A percentile compares a stretch with the other conserved stretches of the same genome.
phyloP scores from a whole-genome alignment of 805 yeast genomes.

The Torulaspora franciscae region DNA sequence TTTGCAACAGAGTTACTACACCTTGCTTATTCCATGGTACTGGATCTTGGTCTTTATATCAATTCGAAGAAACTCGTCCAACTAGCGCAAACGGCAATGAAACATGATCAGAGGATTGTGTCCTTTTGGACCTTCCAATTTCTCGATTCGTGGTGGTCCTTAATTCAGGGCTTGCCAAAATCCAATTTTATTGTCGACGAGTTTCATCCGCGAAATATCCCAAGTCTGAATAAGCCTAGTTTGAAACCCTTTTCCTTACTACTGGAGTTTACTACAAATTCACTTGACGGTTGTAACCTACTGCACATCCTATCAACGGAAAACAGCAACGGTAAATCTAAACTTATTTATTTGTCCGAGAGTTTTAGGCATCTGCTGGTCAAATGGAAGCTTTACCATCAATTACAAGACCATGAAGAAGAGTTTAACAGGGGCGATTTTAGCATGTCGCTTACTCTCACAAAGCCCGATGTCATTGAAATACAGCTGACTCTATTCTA shows the following conservation, averaged over 20 bases:
- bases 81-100: not conserved
- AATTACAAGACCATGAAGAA: constrained; percentile 24
- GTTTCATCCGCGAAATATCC: constrained; percentile 24
- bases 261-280: constrained; percentile 16
- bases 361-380: constrained; percentile 23
- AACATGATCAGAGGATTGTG: constrained; percentile 16
- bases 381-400: constrained; percentile 27
- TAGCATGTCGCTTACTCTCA: constrained; percentile 10
- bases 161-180: constrained; percentile 29
- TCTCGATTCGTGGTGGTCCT: constrained; percentile 31
- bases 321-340: constrained; percentile 10
- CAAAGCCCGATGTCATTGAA: constrained; percentile 27
- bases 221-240: constrained; percentile 17
- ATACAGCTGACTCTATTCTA: constrained; percentile 30
- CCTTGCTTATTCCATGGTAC: constrained; percentile 17
- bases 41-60: constrained; percentile 24
- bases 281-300: constrained; percentile 27
- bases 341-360: constrained; percentile 20
- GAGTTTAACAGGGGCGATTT: constrained; percentile 4
- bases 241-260: constrained; percentile 26
- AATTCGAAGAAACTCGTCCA: constrained; percentile 23
- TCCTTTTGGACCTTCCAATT: constrained; percentile 32
- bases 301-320: constrained; percentile 16
- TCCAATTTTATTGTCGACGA: constrained; percentile 26
- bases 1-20: constrained; percentile 23